Base-by-base conservation (phyloP, 345 rosid genomes). In the Citropsis articulata region DNA sequence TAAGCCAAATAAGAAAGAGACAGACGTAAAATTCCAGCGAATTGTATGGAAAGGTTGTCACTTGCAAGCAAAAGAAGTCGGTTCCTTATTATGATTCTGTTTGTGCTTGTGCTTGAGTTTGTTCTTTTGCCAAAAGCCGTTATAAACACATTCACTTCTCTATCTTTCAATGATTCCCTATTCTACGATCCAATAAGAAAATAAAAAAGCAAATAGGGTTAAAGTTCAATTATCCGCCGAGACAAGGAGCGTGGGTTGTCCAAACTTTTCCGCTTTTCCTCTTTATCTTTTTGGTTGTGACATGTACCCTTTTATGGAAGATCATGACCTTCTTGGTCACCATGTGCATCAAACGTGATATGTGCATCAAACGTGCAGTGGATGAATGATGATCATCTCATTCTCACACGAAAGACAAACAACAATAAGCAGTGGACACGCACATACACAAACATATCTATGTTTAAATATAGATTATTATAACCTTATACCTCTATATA, bases 191-290 rank as follows among this genome's bases (percentile, higher is more conserved):
- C 59, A 77, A 69, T 40, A 42, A 70, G 45, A 31, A 73, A 66
- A 71, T 14, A 33, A 9, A 57, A 72, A 76, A 31, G 40, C 13
- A 50, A 76, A 56, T 61, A 10, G 78, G 27, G 62, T 27, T 78
- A 31, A 53, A 67, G 61, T 76, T 71, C 83, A 80, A 64, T 80
- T 72, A 79, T 61, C 59, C 24, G 40, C 36, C 69, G 62, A 83
- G 90, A 87, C 90, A 85, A n/a, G 87, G 85, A 75, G 83, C 87
- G 85, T 87, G 90, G 83, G 80, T 65, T 84, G 87, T 82, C 78
- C 45, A 30, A 50, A 48, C 60, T 53, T 33, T 50, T 48, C 75
- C 75, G 22, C 77, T 84, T 78, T 80, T 72, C 77, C 77, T 75
- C 85, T 83, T 87, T 77, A 71, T 66, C 81, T 85, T 83, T 83